Percentiles rank a stretch among this genome's conserved stretches.
phyloP scores from a whole-genome alignment of 352 stramenopile species.

The Peronospora farinosa region DNA sequence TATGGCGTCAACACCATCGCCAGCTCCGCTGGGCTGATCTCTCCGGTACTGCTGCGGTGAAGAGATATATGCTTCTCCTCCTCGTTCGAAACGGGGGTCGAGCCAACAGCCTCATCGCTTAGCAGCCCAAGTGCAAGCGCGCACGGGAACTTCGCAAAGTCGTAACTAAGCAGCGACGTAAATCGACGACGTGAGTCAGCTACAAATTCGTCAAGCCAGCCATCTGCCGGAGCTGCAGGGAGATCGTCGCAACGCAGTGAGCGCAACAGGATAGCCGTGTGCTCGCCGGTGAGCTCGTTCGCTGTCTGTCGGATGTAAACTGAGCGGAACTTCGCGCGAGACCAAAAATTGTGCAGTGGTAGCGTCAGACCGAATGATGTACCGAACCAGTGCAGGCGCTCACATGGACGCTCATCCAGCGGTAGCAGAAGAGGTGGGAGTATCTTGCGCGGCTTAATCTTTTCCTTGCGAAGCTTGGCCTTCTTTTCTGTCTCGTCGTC shows the following conservation, averaged over 20 bases:
- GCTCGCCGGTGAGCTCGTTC: constrained; percentile 99
- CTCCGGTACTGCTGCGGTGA: constrained; percentile 55
- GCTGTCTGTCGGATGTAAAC: constrained; percentile 98
- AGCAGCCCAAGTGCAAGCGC: constrained; percentile 90
- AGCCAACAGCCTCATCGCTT: constrained; percentile 43
- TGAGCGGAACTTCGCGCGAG: constrained; percentile 88
- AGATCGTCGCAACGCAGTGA: constrained; percentile 72
- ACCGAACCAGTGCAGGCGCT: constrained; percentile 97
- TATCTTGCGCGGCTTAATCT: constrained; percentile 93
- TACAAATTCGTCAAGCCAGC: constrained; percentile 93
- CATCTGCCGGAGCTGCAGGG: constrained; percentile 61
- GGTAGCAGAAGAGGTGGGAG: constrained; percentile 95
- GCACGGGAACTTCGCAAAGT: constrained; percentile 89
- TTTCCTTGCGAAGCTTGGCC: constrained; percentile 63
- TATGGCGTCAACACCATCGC: constrained; percentile 93
- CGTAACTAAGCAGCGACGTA: constrained; percentile 89
- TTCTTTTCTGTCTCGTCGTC: constrained; percentile 42
- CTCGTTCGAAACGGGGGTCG: constrained; percentile 12
- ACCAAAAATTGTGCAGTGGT: constrained; percentile 97
- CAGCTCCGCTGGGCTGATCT: constrained; percentile 86
- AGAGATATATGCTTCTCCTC: constrained; percentile 29
- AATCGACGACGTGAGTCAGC: constrained; percentile 92
- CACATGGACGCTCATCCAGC: constrained; percentile 90
- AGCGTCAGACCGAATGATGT: constrained; percentile 97
- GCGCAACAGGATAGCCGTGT: constrained; percentile 92